Evolutionary conservation across 768 basidiomycete genomes (phyloP), one percentile per base, ranked within the genome.

Genomic region (Lactifluus piperatus): DNA sequence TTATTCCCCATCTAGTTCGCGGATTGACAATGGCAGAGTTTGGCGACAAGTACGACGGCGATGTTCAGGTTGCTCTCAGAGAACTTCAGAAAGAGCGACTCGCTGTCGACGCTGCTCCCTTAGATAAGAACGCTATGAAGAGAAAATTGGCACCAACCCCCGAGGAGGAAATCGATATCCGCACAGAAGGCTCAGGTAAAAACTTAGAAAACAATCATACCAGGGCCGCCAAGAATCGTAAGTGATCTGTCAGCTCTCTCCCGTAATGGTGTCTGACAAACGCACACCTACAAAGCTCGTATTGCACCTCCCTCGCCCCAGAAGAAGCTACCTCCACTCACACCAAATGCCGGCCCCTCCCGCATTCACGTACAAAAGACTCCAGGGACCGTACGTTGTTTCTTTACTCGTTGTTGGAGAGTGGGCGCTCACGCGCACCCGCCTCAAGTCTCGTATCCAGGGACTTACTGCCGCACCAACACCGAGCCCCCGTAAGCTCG

Each of bases 11-110:
- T 65, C 81, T 84, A 63, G 83, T 91, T 36, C 80, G 87, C 34
- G 73, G 73, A 29, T 82, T 91, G 70, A 81, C 82, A 14, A 82
- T 91, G 79, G 81, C 81, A 62, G 88, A 90, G 45, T 89, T 91
- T 69, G 84, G 82, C 18, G 80, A 82, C 60, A 88, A 86, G 68
- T 91, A 90, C 71, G 76, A 84, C 53, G 89, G 86, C 3, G 84
- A 89, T 65, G 74, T 88, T 26, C 86, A 88, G 67, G 81, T 80
- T 9, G 86, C 85, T 41, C 71, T 88, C 60, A 77, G 82, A 58
- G 88, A 84, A 2, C 70, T 85, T 50, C 85, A 86, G 71, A 82
- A 78, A 66, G 85, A 86, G 60, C 76, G 77, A 56, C 72, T 88
- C 57, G 75, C 73, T n/a, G 62, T 67, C 51, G 79, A 76, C 22